Percentiles rank a stretch among this genome's conserved stretches.
Conservation (phyloP, 1,284 basidiomycete species). For the Vanrija humicola region DNA sequence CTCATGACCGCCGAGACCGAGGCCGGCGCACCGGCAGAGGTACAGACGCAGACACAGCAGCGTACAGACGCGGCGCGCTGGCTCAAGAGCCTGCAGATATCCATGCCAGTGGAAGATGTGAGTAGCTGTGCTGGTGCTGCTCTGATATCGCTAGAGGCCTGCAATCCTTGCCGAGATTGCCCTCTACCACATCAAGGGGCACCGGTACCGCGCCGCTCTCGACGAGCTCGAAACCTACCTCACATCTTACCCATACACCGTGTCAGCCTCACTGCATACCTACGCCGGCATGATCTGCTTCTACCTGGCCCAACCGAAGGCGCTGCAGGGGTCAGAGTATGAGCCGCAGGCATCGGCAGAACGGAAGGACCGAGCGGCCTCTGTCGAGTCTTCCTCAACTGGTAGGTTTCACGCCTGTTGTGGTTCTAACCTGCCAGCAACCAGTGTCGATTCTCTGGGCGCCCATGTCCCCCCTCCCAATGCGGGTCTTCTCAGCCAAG, state of each 20-base stretch:
- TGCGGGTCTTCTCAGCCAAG: slow-evolving; percentile 19
- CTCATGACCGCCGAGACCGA: slow-evolving; percentile 23
- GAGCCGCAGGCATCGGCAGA: background rate
- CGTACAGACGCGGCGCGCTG: slow-evolving; percentile 23
- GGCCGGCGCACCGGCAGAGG: background rate
- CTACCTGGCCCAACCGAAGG: slow-evolving; percentile 47
- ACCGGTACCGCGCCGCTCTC: slow-evolving; percentile 63
- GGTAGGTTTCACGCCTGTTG: background rate
- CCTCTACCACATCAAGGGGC: slow-evolving; percentile 60
- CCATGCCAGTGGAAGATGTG: slow-evolving; percentile 26
- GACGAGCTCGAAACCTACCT: slow-evolving; percentile 85
- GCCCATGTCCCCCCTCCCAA: background rate
- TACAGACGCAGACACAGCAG: background rate
- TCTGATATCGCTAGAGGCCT: slow-evolving; percentile 57
- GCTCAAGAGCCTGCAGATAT: slow-evolving; percentile 29
- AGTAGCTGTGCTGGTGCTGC: background rate
- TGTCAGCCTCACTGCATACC: slow-evolving; percentile 69
- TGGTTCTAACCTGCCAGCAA: background rate
- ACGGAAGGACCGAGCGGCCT: background rate
- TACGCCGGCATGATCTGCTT: slow-evolving; percentile 75
- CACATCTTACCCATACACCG: slow-evolving; percentile 76
- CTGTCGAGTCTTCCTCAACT: background rate
- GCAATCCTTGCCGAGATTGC: slow-evolving; percentile 68
- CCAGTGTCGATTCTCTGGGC: background rate
- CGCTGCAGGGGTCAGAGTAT: background rate